A percentile compares a stretch with the other conserved stretches of the same genome.
Conservation (phyloP, 2,329 filamentous ascomycete genomes). For the Fusarium stilboides region DNA sequence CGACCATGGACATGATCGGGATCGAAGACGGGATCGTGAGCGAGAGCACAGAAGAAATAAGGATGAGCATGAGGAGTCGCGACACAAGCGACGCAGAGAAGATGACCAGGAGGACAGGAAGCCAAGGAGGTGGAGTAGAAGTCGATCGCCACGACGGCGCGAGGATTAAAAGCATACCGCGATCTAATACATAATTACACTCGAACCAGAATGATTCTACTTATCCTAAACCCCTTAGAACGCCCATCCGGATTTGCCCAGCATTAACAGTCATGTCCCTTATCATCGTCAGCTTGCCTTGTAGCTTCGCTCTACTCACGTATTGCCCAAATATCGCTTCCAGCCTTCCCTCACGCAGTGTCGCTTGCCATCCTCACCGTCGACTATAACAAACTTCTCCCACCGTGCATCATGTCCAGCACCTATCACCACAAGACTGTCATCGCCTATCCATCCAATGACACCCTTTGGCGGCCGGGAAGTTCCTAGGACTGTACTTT, state of each 20-base stretch:
- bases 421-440: slow-evolving; percentile 81
- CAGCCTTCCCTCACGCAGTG: slow-evolving; percentile 81
- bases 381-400: slow-evolving; percentile 86
- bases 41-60: slow-evolving; percentile 51
- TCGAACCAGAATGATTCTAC: slow-evolving; percentile 26
- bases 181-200: slow-evolving; percentile 41
- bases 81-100: slow-evolving; percentile 49
- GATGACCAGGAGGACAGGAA: slow-evolving; percentile 47
- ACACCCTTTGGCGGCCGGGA: slow-evolving; percentile 82
- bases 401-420: slow-evolving; percentile 86
- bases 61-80: slow-evolving; percentile 51
- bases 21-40: slow-evolving; percentile 43
- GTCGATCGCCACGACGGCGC: slow-evolving; percentile 59
- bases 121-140: slow-evolving; percentile 55
- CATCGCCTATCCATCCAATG: slow-evolving; percentile 86
- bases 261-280: slow-evolving; percentile 25
- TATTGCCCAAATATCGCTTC: slow-evolving; percentile 79
- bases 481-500: slow-evolving; percentile 64
- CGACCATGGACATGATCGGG: slow-evolving; percentile 45
- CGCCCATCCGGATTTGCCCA: slow-evolving; percentile 42
- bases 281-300: slow-evolving; percentile 13
- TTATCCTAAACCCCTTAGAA: slow-evolving; percentile 42
- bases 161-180: slow-evolving; percentile 47
- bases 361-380: slow-evolving; percentile 77
- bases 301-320: slow-evolving; percentile 42